Conservation (phyloP, 2,329 filamentous ascomycete species). For the Parastagonospora avenae region DNA sequence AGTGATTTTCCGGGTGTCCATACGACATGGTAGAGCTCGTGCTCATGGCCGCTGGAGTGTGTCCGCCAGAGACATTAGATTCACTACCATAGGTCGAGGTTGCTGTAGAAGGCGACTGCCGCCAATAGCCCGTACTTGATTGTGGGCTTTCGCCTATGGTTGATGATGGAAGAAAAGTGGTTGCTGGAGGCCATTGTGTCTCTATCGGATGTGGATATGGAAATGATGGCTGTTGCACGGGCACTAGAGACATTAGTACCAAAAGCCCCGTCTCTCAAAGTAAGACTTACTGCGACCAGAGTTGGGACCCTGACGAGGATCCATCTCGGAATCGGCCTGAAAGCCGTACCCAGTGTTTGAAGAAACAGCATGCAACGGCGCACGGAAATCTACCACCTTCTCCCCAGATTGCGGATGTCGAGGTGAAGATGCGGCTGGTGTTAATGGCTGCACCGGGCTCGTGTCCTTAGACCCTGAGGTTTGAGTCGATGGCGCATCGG, state of each 20-base stretch:
- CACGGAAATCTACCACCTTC: slow-evolving; percentile 38
- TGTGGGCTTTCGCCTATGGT: slow-evolving; percentile 41
- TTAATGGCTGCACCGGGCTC: slow-evolving; percentile 48
- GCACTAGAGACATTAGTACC: slow-evolving; percentile 31
- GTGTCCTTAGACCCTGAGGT: slow-evolving; percentile 51
- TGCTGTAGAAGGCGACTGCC: slow-evolving; percentile 41
- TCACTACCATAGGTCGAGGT: slow-evolving; percentile 45
- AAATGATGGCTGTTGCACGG: slow-evolving; percentile 38
- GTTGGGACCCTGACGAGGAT: slow-evolving; percentile 28
- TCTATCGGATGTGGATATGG: slow-evolving; percentile 44
- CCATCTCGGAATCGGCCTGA: slow-evolving; percentile 32
- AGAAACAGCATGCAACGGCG: slow-evolving; percentile 25
- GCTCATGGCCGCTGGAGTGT: slow-evolving; percentile 43
- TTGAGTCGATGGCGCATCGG: slow-evolving; percentile 55
- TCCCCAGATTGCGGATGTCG: slow-evolving; percentile 36
- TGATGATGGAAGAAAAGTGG: slow-evolving; percentile 41
- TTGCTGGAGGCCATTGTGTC: slow-evolving; percentile 43
- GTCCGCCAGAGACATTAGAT: slow-evolving; percentile 41
- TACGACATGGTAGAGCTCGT: slow-evolving; percentile 45
- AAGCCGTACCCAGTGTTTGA: slow-evolving; percentile 31
- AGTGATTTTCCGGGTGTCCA: slow-evolving; percentile 36
- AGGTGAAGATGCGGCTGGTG: slow-evolving; percentile 58
- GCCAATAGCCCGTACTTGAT: slow-evolving; percentile 41
- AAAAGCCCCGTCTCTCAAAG: background rate
- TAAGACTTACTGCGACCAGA: slow-evolving; percentile 34